Evolutionary conservation across 1,139 yeast species (phyloP), one percentile per base, ranked within the genome.

Genomic region (Kodamaea sp.): DNA sequence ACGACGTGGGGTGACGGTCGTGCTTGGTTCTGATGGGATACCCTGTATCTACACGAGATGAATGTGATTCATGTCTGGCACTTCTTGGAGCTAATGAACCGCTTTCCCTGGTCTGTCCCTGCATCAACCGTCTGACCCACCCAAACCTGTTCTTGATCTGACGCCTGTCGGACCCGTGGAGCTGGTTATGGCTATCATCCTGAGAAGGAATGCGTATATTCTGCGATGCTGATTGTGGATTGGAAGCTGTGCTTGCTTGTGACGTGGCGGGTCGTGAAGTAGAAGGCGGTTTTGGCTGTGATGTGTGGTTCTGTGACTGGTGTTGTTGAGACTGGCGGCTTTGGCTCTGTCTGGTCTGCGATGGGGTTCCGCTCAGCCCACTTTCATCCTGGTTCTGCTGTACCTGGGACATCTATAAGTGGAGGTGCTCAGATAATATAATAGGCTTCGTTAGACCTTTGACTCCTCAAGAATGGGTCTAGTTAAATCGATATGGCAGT

Each of bases 41-140:
- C 21, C 9, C 9, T 7, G 21, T 6, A 18, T 18, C 21, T 9
- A 18, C 21, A 18, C n/a, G n/a, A n/a, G n/a, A n/a, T n/a, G n/a
- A n/a, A n/a, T n/a, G n/a, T n/a, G n/a, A n/a, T n/a, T 18, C 21
- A 18, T 18, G 21, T 18, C 21, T 18, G 21, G 9, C 21, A 7
- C 8, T 18, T 18, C 21, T 18, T 18, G 21, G 6, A 7, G 21
- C 8, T 18, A 18, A 7, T 7, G 9, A 6, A 7, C 26, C 35
- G n/a, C 14, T 24, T 27, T 37, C 57, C 35, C 66, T 48, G 37
- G 52, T 63, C 35, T 61, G 75, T 18, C 74, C 73, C 41, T 69
- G 75, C 66, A 70, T 67, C 31, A 70, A 61, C 32, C 76, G 52
- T 39, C 61, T 61, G 14, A 70, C 76, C 76, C 76, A 70, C 4